Evolutionary conservation across 345 rosid genomes (phyloP).

Genomic region (Citrus reticulata): DNA sequence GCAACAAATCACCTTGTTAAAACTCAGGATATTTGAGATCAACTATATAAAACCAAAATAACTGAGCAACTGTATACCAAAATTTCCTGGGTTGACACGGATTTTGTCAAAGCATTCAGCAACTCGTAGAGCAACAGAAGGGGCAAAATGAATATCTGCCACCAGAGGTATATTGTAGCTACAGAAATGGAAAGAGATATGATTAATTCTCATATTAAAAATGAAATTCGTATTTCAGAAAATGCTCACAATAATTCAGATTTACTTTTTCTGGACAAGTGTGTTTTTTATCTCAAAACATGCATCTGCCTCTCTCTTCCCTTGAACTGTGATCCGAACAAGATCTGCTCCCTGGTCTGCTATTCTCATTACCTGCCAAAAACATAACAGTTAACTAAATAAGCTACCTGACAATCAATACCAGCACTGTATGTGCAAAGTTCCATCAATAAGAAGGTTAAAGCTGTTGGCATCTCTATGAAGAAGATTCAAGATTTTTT

Average conservation of each 20-base stretch:
- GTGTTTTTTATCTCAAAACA: constrained; percentile 90
- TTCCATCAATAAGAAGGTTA: background rate
- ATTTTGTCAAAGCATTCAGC: constrained; percentile 98
- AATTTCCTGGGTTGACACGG: constrained; percentile 98
- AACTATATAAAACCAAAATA: constrained; percentile 13
- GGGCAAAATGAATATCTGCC: constrained; percentile 98
- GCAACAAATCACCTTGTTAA: constrained; percentile 27
- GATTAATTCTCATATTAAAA: background rate
- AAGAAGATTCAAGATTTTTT: background rate
- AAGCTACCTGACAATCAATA: background rate
- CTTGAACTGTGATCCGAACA: constrained; percentile 97
- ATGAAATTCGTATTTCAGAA: background rate
- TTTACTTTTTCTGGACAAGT: constrained; percentile 90
- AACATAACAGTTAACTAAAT: constrained; percentile 5
- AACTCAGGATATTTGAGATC: constrained; percentile 9
- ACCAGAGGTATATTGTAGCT: constrained; percentile 95
- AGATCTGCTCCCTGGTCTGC: constrained; percentile 91
- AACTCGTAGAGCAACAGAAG: constrained; percentile 80
- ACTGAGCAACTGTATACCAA: constrained; percentile 44
- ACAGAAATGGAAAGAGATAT: constrained; percentile 27
- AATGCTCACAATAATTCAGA: background rate
- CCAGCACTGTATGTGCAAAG: background rate
- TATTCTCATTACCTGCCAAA: constrained; percentile 81
- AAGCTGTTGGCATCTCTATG: background rate
- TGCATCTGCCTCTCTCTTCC: constrained; percentile 97